Percentiles rank a stretch among this genome's conserved stretches.
Evolutionary conservation across 2,329 filamentous ascomycete genomes (phyloP).

Genomic region (Stemphylium vesicarium): DNA sequence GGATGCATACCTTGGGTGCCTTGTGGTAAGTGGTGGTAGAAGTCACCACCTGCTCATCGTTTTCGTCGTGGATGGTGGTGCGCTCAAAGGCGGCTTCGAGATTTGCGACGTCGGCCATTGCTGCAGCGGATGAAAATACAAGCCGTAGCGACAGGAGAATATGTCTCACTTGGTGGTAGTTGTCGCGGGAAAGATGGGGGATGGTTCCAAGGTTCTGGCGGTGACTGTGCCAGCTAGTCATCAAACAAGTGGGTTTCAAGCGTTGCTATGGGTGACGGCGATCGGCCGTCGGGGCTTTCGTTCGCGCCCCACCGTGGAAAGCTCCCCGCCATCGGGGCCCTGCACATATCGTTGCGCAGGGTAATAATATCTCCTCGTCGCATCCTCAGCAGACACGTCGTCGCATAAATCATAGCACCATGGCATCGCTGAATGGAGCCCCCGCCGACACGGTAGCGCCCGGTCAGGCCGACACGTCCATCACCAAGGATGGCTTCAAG

Average conservation of each 20-base stretch:
- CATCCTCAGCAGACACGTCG: neutral
- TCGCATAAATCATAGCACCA: constrained; percentile 4
- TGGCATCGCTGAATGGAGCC: constrained; percentile 41
- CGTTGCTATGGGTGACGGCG: constrained; percentile 19
- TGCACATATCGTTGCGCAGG: constrained; percentile 5
- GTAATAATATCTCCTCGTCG: neutral
- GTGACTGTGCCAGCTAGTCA: constrained; percentile 6
- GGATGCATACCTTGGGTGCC: constrained; percentile 76
- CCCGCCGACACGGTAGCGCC: constrained; percentile 43
- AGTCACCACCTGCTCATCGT: constrained; percentile 62
- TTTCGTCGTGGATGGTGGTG: constrained; percentile 89
- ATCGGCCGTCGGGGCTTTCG: constrained; percentile 14
- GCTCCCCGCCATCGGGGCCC: constrained; percentile 16
- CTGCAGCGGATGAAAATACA: constrained; percentile 3
- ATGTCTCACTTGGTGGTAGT: constrained; percentile 12
- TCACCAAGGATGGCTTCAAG: constrained; percentile 63
- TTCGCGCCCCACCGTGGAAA: constrained; percentile 7
- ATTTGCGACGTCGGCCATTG: constrained; percentile 65
- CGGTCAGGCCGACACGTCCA: constrained; percentile 42
- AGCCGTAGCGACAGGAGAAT: constrained; percentile 16
- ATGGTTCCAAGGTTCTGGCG: constrained; percentile 11
- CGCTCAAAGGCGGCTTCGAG: constrained; percentile 89
- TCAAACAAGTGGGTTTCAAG: constrained; percentile 22
- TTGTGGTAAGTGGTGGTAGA: constrained; percentile 70
- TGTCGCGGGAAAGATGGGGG: constrained; percentile 16